These are phyloP conservation scores for Sporothrix variecibatus DNA, from an alignment of 2,329 filamentous ascomycete species.

Conservation along the genomic window DNA sequence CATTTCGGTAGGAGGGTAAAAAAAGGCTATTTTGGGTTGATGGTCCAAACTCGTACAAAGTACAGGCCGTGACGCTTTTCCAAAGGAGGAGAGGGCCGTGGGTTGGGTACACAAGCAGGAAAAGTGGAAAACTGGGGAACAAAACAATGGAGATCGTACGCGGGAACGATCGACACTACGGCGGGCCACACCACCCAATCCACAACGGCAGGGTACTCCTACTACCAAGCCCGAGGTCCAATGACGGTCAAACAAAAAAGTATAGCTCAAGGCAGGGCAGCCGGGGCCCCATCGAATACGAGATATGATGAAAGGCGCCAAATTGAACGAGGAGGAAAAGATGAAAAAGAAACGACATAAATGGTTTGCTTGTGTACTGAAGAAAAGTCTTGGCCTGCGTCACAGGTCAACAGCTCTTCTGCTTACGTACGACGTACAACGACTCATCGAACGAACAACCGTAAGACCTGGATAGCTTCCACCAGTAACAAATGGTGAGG, in stretches of 20 bases:
- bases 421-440: background rate
- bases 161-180: slow-evolving; percentile 16
- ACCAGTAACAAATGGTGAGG: background rate
- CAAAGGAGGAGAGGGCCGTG: background rate
- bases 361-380: background rate
- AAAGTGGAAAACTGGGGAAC: background rate
- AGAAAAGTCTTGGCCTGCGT: slow-evolving; percentile 16
- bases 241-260: too few relatives aligned
- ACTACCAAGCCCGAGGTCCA: too few relatives aligned
- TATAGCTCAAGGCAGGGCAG: background rate
- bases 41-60: background rate
- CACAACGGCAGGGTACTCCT: background rate
- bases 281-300: slow-evolving; percentile 4
- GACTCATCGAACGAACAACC: background rate
- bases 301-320: slow-evolving; percentile 9
- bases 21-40: background rate
- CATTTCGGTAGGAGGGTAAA: background rate
- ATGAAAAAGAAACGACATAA: background rate
- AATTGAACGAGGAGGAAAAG: background rate
- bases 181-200: background rate
- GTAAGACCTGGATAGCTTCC: background rate
- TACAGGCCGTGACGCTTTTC: background rate
- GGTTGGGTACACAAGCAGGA: background rate
- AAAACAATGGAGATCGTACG: background rate
- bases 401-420: background rate